Conservation (phyloP, 2,329 filamentous ascomycete species). For the Aureobasidium sp. region DNA sequence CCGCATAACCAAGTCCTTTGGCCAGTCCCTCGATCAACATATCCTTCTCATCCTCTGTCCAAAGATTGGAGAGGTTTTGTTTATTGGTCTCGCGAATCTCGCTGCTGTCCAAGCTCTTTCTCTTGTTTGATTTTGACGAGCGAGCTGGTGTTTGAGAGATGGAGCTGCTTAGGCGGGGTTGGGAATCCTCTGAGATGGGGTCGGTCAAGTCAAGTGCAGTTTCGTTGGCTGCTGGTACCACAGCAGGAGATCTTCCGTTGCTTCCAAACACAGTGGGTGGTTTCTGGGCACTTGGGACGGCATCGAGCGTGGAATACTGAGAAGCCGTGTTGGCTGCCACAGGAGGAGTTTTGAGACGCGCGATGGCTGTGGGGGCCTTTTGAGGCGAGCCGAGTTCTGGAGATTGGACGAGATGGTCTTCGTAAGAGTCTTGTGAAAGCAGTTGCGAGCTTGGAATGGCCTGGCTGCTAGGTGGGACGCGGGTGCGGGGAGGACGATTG, state of each 20-base stretch:
- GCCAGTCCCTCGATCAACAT: background rate
- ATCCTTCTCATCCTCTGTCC: constrained; percentile 1
- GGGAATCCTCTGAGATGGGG: constrained; percentile 4
- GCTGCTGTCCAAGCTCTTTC: background rate
- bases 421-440: constrained; percentile 1
- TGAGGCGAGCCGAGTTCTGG: constrained; percentile 4
- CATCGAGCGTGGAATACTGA: constrained; percentile 4
- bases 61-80: background rate
- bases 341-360: background rate
- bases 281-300: constrained; percentile 6
- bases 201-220: background rate
- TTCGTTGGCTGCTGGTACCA: background rate
- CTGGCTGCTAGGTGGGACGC: background rate
- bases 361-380: background rate
- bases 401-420: constrained; percentile 3
- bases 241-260: background rate
- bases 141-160: background rate
- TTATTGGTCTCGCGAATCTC: background rate
- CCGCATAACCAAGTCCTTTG: background rate
- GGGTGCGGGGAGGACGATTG: background rate
- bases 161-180: constrained; percentile 5
- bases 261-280: background rate
- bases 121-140: background rate
- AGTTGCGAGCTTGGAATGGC: background rate
- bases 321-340: background rate